These are phyloP conservation scores for Fusarium mexicanum DNA, from an alignment of 2,329 filamentous ascomycete species.

Conservation along the genomic window DNA sequence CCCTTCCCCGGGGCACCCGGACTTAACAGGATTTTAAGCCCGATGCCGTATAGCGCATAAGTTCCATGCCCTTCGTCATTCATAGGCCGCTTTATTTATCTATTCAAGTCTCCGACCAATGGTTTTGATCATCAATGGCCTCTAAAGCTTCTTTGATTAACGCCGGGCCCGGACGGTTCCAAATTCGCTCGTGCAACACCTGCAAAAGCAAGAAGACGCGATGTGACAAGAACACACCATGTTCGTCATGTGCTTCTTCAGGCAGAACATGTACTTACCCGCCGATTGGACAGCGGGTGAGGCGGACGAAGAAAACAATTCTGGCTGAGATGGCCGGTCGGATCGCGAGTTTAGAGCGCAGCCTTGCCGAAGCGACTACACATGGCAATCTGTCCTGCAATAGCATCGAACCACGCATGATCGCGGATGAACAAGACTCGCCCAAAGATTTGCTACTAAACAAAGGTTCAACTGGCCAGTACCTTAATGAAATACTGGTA, in stretches of 20 bases:
- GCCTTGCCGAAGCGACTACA: not conserved
- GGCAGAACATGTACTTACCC: not conserved
- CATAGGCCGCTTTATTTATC: not conserved
- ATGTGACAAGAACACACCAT: constrained; percentile 1
- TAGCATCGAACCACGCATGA: rapidly evolving
- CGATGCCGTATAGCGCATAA: not conserved
- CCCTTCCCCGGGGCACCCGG: not conserved
- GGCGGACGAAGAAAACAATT: constrained; percentile 5
- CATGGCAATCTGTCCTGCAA: not conserved
- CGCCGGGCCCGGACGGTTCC: not conserved
- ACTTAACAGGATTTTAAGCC: not conserved
- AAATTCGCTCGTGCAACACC: not conserved
- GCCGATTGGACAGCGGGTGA: not conserved
- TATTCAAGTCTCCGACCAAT: too few species aligned
- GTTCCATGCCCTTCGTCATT: not conserved
- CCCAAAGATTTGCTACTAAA: not conserved
- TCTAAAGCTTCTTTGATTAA: not conserved
- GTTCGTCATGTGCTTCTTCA: not conserved
- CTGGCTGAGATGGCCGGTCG: not conserved
- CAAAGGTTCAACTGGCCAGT: not conserved
- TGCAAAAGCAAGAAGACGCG: constrained; percentile 9
- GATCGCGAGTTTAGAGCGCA: not conserved
- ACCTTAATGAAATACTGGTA: not conserved
- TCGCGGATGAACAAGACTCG: rapidly evolving
- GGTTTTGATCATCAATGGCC: not conserved